Conservation (phyloP, 345 rosid genomes). For the Pseudoturritis turrita region DNA sequence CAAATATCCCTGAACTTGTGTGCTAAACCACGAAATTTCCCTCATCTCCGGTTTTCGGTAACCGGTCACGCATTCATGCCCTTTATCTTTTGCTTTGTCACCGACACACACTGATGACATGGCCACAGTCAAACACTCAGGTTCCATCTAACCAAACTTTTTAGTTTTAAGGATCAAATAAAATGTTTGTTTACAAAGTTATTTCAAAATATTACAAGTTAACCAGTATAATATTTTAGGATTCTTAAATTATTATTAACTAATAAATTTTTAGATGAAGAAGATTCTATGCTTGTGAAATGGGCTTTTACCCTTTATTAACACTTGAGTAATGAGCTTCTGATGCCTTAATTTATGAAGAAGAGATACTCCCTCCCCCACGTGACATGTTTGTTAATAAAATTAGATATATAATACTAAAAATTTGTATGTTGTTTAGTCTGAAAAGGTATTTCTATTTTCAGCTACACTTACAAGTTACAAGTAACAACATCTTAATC, state of each 20-base stretch:
- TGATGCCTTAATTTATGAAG: conserved; percentile 29
- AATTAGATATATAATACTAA: neutral
- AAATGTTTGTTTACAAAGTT: neutral
- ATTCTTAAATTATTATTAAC: neutral
- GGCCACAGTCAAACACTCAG: neutral
- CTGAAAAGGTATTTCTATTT: neutral
- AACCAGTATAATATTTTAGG: neutral
- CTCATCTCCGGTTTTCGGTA: conserved; percentile 5
- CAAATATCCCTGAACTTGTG: neutral
- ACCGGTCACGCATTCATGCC: conserved; percentile 11
- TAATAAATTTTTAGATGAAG: neutral
- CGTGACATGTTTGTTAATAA: neutral
- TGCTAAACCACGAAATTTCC: neutral
- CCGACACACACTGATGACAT: conserved; percentile 25
- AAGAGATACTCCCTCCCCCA: conserved; percentile 23
- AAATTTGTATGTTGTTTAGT: neutral
- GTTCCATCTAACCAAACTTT: conserved; percentile 1
- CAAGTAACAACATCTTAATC: conserved; percentile 11
- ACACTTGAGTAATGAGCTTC: conserved; percentile 3
- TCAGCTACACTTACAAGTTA: conserved; percentile 6
- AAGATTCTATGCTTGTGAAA: conserved; percentile 30
- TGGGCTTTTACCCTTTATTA: conserved; percentile 1
- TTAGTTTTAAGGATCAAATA: neutral
- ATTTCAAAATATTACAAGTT: neutral
- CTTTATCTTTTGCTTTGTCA: conserved; percentile 1